phyloP scores from a whole-genome alignment of 2,329 filamentous ascomycete genomes.

The Fusarium continuum region DNA sequence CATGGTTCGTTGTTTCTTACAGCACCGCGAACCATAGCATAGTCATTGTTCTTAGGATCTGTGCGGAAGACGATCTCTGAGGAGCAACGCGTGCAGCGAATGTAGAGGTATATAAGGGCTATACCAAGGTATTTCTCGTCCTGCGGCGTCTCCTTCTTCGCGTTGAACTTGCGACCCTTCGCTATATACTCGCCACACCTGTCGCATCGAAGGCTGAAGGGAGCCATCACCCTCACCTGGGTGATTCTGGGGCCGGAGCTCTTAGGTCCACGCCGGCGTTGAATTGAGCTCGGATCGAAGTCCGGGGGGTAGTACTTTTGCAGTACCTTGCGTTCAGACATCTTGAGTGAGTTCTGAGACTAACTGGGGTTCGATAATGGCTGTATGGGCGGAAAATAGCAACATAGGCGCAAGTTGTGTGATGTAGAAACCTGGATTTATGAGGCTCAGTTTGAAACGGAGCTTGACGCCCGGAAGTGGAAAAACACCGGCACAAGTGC shows the following conservation, averaged over 20 bases:
- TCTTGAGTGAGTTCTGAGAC: constrained; percentile 51
- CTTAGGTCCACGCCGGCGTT: constrained; percentile 74
- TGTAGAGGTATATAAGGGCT: constrained; percentile 76
- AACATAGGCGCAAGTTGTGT: too few species aligned
- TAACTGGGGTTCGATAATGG: too few species aligned
- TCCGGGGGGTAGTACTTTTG: constrained; percentile 74
- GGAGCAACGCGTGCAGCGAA: constrained; percentile 85
- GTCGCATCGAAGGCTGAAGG: constrained; percentile 47
- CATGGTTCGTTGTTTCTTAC: constrained; percentile 95
- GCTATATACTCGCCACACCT: constrained; percentile 81
- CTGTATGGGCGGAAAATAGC: too few species aligned
- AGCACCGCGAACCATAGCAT: constrained; percentile 80
- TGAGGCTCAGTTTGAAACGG: not conserved
- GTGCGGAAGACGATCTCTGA: constrained; percentile 93
- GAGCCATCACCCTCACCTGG: too few species aligned
- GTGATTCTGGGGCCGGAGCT: constrained; percentile 60
- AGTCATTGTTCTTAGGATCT: constrained; percentile 95
- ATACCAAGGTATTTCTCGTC: constrained; percentile 90
- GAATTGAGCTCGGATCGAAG: constrained; percentile 88
- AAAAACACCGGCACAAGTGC: not conserved
- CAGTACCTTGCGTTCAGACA: constrained; percentile 90
- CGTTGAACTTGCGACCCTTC: constrained; percentile 95
- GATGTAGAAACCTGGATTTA: too few species aligned
- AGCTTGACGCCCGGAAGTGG: not conserved
- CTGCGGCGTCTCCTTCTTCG: constrained; percentile 87